Base-by-base conservation (phyloP, 345 rosid genomes). In the Eucalyptus cloeziana region DNA sequence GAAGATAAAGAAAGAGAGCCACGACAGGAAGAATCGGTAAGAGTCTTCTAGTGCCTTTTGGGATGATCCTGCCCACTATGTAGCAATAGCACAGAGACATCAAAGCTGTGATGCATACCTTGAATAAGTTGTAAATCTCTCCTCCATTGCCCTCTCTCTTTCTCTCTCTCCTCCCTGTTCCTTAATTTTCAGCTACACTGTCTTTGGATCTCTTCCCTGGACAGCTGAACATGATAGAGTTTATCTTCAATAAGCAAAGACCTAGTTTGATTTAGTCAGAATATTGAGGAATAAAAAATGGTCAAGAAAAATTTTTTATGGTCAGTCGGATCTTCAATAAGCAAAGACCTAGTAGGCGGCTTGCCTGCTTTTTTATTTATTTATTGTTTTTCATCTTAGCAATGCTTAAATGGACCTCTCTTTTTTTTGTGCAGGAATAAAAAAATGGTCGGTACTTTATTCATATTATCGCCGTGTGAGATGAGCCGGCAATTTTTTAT, bases 41-140 rank as follows among this genome's bases (percentile, higher is more conserved):
- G 54, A 92, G 83, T 50, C 93, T 89, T 17, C 54, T 37, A 30
- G 52, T 3, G 27, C 92, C 90, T 22, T 87, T 86, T 15, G 62
- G 88, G 89, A 87, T 87, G 27, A 49, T 31, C 71, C 62, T 89
- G 50, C 86, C 83, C 10, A 91, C 47, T 37, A 33, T 56, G 49
- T 80, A 88, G 89, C 91, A 91, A 56, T 92, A 92, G 22, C 69
- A 31, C 13, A 90, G 89, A 49, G 91, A 89, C 24, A 80, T 25
- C 12, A 91, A 44, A 67, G 88, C 93, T 22, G 90, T 27, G 56
- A 87, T 37, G 91, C 92, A 90, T 52, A 92, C 92, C 86, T 89
- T 88, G 64, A 86, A 12, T 71, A 90, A 47, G 45, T 86, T 79
- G 40, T 69, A 52, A 19, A 90, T 6, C 85, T 90, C 93, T 19